Evolutionary conservation across 495 filamentous ascomycete species (phyloP).

Genomic region (Penicillium bovifimosum): DNA sequence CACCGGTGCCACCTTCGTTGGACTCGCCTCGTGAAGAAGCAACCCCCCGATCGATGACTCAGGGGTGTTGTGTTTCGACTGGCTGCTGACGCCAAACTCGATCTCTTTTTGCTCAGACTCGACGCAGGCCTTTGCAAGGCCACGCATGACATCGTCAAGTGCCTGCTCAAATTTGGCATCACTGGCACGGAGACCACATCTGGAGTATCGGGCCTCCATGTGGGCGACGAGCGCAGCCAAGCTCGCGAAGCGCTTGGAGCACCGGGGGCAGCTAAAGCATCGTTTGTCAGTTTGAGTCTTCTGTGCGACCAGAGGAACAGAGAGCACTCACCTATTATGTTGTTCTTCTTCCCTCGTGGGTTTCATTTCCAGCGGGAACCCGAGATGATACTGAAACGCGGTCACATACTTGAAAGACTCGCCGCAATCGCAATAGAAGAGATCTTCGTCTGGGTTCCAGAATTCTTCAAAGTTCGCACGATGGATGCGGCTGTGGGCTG

Average conservation of each 20-base stretch:
- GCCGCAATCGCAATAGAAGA: slow-evolving; percentile 25
- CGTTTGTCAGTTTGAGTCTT: background rate
- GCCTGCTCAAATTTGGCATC: slow-evolving; percentile 31
- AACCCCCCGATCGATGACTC: background rate
- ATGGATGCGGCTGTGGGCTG: background rate
- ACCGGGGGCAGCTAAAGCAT: slow-evolving; percentile 33
- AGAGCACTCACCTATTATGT: background rate
- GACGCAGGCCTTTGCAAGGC: slow-evolving; percentile 22
- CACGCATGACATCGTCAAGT: slow-evolving; percentile 45
- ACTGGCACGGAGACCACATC: slow-evolving; percentile 38
- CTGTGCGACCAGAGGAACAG: background rate
- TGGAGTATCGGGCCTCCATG: slow-evolving; percentile 38
- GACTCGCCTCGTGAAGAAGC: background rate
- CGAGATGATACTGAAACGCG: slow-evolving; percentile 4
- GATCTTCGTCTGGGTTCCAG: slow-evolving; percentile 22
- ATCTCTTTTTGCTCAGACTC: background rate
- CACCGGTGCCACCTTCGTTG: background rate
- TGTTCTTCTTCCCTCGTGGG: background rate
- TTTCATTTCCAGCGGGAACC: no score
- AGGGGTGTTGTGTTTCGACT: background rate
- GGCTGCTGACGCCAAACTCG: background rate
- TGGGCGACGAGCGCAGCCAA: slow-evolving; percentile 43
- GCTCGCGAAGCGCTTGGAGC: slow-evolving; percentile 40
- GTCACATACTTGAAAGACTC: slow-evolving; percentile 9
- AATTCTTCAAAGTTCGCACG: slow-evolving; percentile 10